Conservation (phyloP, 1,284 basidiomycete genomes). For the Omphalotus olearius region DNA sequence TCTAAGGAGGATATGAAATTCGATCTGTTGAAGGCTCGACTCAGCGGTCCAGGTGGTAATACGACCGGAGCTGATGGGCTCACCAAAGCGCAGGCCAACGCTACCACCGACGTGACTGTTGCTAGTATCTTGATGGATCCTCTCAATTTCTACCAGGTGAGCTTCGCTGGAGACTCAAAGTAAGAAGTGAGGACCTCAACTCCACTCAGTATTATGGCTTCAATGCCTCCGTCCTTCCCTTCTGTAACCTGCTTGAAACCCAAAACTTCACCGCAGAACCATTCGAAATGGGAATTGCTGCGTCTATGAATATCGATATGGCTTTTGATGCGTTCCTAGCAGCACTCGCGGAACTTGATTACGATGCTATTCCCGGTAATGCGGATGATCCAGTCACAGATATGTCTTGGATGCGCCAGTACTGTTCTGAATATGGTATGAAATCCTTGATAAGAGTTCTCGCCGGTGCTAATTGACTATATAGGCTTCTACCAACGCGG, state of each 20-base stretch:
- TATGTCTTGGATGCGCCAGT: slow-evolving; percentile 49
- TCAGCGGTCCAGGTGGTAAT: slow-evolving; percentile 39
- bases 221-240: slow-evolving; percentile 37
- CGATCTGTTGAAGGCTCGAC: slow-evolving; percentile 34
- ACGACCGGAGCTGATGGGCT: slow-evolving; percentile 30
- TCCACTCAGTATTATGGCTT: slow-evolving; percentile 42
- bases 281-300: slow-evolving; percentile 33
- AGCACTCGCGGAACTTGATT: slow-evolving; percentile 40
- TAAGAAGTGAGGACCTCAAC: neutral
- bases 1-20: slow-evolving; percentile 36
- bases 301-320: slow-evolving; percentile 27
- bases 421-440: slow-evolving; percentile 49
- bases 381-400: slow-evolving; percentile 39
- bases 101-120: slow-evolving; percentile 33
- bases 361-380: slow-evolving; percentile 37
- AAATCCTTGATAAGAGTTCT: neutral
- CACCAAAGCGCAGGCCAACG: slow-evolving; percentile 29
- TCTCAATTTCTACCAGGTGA: slow-evolving; percentile 44
- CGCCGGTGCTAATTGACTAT: neutral
- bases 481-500: slow-evolving; percentile 46
- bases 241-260: slow-evolving; percentile 45
- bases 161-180: neutral
- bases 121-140: slow-evolving; percentile 46
- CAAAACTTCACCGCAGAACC: slow-evolving; percentile 35
- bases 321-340: slow-evolving; percentile 38